Evolutionary conservation across 768 basidiomycete genomes (phyloP), one percentile per base, ranked within the genome.

Genomic region (Leucosporidium scottii): DNA sequence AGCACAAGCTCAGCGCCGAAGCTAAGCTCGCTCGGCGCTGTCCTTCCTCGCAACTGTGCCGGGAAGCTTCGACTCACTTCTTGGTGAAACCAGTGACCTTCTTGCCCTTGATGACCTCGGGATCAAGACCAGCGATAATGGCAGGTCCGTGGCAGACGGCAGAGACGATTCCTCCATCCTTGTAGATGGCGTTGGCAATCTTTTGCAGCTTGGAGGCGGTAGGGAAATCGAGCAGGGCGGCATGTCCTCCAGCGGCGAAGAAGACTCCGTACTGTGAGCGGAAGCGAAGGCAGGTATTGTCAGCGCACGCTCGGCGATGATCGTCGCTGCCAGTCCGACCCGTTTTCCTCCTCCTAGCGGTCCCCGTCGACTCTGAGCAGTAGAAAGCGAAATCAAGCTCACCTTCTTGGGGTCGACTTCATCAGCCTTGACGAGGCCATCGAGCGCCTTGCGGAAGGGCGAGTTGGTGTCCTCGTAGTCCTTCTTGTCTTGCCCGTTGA

Each of bases 11-110:
- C 39, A 13, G 39, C 39, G 39, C 39, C 34, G 5, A 4, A 10
- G 34, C 34, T n/a, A n/a, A n/a, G n/a, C n/a, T n/a, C n/a, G n/a
- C n/a, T n/a, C n/a, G n/a, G n/a, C n/a, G n/a, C n/a, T n/a, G n/a
- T n/a, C n/a, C n/a, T n/a, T n/a, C n/a, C n/a, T n/a, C n/a, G n/a
- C n/a, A n/a, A n/a, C n/a, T n/a, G n/a, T n/a, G n/a, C 5, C 34
- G 34, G 34, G 34, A 36, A 36, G 34, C 34, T 5, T 6, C 34
- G 39, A 44, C 39, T 44, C 39, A 44, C 51, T 53, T 53, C n/a
- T 23, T 56, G 10, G 55, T 56, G 28, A 56, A 56, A 5, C 55
- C 55, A 25, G 55, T 56, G 55, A 56, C 55, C 28, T 56, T 56
- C 55, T 56, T 56, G 27, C 55, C 55, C 25, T 25, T 28, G 55